Evolutionary conservation across 164 flowering plant species (phyloP).

Genomic region (Tetrastigma voinierianum): DNA sequence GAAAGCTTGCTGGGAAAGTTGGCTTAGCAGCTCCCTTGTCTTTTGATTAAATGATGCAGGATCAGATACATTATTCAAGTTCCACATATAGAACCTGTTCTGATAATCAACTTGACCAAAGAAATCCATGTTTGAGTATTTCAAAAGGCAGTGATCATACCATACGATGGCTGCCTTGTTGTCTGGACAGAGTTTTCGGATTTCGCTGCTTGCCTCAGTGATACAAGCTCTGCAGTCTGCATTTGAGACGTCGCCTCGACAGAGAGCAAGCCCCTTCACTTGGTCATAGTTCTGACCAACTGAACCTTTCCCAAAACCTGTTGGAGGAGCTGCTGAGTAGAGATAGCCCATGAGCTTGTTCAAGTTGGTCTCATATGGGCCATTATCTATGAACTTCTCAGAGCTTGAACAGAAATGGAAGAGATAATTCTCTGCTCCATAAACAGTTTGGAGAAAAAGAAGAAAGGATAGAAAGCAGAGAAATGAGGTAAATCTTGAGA

Average conservation of each 20-base stretch:
- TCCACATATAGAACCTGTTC: slow-evolving; percentile 33
- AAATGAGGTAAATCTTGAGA: slow-evolving; percentile 3
- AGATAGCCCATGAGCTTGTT: slow-evolving; percentile 10
- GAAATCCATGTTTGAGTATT: slow-evolving; percentile 35
- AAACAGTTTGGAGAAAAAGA: slow-evolving; percentile 11
- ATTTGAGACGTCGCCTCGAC: slow-evolving; percentile 41
- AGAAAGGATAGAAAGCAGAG: not conserved
- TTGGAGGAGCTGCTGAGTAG: slow-evolving; percentile 12
- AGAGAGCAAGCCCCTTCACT: slow-evolving; percentile 30
- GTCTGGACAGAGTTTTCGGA: slow-evolving; percentile 30
- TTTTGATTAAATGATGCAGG: slow-evolving; percentile 23
- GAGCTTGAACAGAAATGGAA: slow-evolving; percentile 23
- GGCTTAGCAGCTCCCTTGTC: slow-evolving; percentile 19
- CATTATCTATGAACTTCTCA: slow-evolving; percentile 19
- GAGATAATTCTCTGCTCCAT: slow-evolving; percentile 21
- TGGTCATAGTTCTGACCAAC: slow-evolving; percentile 12
- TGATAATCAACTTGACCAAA: slow-evolving; percentile 29
- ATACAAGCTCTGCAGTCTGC: slow-evolving; percentile 36
- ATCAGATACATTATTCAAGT: slow-evolving; percentile 21
- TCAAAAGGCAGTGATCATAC: slow-evolving; percentile 45
- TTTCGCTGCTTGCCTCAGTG: slow-evolving; percentile 19
- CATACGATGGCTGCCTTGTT: slow-evolving; percentile 36
- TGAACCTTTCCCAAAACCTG: slow-evolving; percentile 21
- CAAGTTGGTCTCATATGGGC: slow-evolving; percentile 21
- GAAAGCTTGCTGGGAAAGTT: slow-evolving; percentile 24